Evolutionary conservation across 208 protist genomes (phyloP).

Genomic region (Borovskyia barvae): DNA sequence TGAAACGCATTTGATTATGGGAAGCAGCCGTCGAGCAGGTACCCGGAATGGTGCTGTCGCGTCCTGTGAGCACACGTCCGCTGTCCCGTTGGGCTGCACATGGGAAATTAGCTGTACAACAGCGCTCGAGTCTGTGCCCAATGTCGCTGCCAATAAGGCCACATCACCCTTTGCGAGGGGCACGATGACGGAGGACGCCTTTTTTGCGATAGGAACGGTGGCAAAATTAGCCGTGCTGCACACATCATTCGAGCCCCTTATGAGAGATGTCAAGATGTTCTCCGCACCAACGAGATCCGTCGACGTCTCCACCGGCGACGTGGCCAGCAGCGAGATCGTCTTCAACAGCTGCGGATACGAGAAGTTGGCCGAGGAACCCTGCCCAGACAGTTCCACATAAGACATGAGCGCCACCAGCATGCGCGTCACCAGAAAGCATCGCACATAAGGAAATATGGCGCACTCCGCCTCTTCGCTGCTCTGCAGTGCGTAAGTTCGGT

Average conservation of each 20-base stretch:
- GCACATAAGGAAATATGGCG: constrained; percentile 68
- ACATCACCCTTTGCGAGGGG: constrained; percentile 36
- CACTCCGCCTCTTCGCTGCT: constrained; percentile 29
- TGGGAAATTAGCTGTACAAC: constrained; percentile 27
- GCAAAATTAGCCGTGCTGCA: constrained; percentile 25
- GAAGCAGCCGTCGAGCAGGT: constrained; percentile 36
- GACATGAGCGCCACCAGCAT: constrained; percentile 86
- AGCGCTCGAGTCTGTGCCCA: constrained; percentile 17
- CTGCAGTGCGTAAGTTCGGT: constrained; percentile 53
- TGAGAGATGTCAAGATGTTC: constrained; percentile 34
- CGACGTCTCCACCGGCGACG: constrained; percentile 42
- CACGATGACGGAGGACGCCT: constrained; percentile 3
- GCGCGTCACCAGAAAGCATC: constrained; percentile 76
- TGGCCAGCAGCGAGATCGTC: constrained; percentile 36
- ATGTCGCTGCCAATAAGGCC: constrained; percentile 32
- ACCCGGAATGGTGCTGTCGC: constrained; percentile 25
- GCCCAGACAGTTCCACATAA: constrained; percentile 44
- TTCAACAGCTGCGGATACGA: constrained; percentile 45
- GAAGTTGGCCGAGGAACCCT: constrained; percentile 15
- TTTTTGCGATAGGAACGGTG: constrained; percentile 32
- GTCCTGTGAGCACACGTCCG: constrained; percentile 21
- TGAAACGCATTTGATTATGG: constrained; percentile 40
- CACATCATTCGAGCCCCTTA: constrained; percentile 36
- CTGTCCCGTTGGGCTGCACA: constrained; percentile 27
- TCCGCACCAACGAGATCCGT: constrained; percentile 40